phyloP scores from a whole-genome alignment of 768 basidiomycete species.

The Dacryopinax spathularia region DNA sequence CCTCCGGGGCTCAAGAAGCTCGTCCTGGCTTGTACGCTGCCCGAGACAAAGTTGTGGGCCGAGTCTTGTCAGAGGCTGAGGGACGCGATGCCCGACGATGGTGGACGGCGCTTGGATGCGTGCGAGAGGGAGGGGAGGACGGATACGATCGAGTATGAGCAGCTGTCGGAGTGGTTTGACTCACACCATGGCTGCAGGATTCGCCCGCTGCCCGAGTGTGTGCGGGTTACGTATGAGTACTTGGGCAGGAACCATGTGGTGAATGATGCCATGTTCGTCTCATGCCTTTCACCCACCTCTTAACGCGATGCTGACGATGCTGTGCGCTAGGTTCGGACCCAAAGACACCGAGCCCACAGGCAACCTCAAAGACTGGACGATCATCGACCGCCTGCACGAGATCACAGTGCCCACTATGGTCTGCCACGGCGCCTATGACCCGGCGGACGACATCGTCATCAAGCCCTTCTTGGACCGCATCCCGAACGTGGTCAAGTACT shows the following conservation, averaged over 20 bases:
- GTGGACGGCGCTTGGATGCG: slow-evolving; percentile 4
- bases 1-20: slow-evolving; percentile 9
- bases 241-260: slow-evolving; percentile 36
- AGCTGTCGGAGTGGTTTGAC: slow-evolving; percentile 23
- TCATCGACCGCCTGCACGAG: slow-evolving; percentile 31
- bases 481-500: slow-evolving; percentile 29
- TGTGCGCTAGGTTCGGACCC: slow-evolving; percentile 19
- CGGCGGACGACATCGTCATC: slow-evolving; percentile 28
- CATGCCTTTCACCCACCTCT: not conserved
- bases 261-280: slow-evolving; percentile 31
- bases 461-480: slow-evolving; percentile 29
- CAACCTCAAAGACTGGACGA: slow-evolving; percentile 34
- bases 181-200: slow-evolving; percentile 31
- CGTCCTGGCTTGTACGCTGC: slow-evolving; percentile 5
- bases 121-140: slow-evolving; percentile 3
- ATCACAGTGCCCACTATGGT: slow-evolving; percentile 27
- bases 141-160: slow-evolving; percentile 5
- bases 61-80: slow-evolving; percentile 5
- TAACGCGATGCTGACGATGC: not conserved
- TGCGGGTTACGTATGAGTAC: slow-evolving; percentile 23
- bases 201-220: slow-evolving; percentile 32
- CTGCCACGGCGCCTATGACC: slow-evolving; percentile 32
- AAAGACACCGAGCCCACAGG: slow-evolving; percentile 30
- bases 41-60: slow-evolving; percentile 2
- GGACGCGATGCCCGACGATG: slow-evolving; percentile 5